phyloP scores from a whole-genome alignment of 2,329 filamentous ascomycete species.

The Endocalyx cinctus region DNA sequence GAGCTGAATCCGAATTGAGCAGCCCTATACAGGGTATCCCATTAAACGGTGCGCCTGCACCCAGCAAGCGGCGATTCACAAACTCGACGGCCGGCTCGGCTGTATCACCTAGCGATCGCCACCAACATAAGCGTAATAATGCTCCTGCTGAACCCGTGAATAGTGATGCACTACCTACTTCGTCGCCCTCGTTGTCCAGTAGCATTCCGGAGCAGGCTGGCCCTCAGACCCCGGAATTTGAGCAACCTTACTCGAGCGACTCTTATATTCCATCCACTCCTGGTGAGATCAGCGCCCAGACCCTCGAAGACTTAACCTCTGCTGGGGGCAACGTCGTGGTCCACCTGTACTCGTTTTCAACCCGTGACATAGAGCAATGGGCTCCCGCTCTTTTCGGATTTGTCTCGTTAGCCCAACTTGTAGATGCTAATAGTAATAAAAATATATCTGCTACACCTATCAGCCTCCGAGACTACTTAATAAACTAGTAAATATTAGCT shows the following conservation, averaged over 20 bases:
- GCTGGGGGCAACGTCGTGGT: slow-evolving; percentile 4
- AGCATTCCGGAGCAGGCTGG: slow-evolving; percentile 4
- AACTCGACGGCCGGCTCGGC: slow-evolving; percentile 6
- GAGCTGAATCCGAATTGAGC: slow-evolving; percentile 7
- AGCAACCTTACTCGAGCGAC: slow-evolving; percentile 3
- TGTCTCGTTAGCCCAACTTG: slow-evolving; percentile 5
- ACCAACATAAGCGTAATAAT: slow-evolving; percentile 6
- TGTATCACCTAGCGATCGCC: slow-evolving; percentile 7
- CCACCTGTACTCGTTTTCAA: slow-evolving; percentile 3
- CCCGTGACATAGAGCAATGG: slow-evolving; percentile 2
- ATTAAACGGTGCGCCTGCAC: background rate
- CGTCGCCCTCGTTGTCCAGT: slow-evolving; percentile 2
- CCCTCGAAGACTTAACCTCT: slow-evolving; percentile 4
- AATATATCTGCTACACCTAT: slow-evolving; percentile 4
- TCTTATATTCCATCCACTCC: slow-evolving; percentile 5
- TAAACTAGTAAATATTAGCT: too few relatives aligned
- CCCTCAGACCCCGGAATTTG: slow-evolving; percentile 6
- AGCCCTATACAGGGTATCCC: slow-evolving; percentile 3
- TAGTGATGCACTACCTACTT: slow-evolving; percentile 1
- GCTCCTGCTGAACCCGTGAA: slow-evolving; percentile 1
- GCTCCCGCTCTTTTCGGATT: slow-evolving; percentile 7
- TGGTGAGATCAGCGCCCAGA: slow-evolving; percentile 6
- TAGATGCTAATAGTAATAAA: slow-evolving; percentile 5
- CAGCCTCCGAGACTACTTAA: slow-evolving; percentile 3
- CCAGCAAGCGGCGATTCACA: slow-evolving; percentile 4